Conservation (phyloP, 495 filamentous ascomycete genomes). For the Tuber microsphaerosporum region DNA sequence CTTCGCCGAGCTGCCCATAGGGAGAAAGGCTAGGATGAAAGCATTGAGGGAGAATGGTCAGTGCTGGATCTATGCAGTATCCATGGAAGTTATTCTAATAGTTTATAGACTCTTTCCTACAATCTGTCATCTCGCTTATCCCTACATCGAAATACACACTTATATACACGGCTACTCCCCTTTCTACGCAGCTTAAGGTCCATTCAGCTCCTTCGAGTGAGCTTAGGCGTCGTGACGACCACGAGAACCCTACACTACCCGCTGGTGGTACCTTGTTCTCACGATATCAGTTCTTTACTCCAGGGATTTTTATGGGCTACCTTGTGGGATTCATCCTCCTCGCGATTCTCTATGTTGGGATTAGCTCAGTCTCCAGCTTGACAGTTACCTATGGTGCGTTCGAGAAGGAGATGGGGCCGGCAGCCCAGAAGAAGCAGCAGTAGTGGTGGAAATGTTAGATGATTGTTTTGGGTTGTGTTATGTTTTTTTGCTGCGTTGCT, state of each 20-base stretch:
- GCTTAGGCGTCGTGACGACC: slow-evolving; percentile 44
- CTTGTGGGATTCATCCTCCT: slow-evolving; percentile 62
- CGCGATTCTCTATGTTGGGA: slow-evolving; percentile 66
- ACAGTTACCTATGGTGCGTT: slow-evolving; percentile 89
- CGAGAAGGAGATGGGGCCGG: slow-evolving; percentile 86
- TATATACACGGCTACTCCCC: slow-evolving; percentile 54
- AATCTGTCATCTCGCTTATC: slow-evolving; percentile 53
- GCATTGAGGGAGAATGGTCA: slow-evolving; percentile 34
- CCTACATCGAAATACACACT: slow-evolving; percentile 54
- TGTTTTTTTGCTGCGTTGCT: slow-evolving; percentile 4
- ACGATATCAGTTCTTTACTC: slow-evolving; percentile 83
- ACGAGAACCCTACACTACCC: slow-evolving; percentile 41
- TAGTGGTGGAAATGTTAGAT: slow-evolving; percentile 12
- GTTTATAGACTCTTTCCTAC: slow-evolving; percentile 54
- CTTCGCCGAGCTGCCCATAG: slow-evolving; percentile 27
- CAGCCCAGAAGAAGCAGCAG: slow-evolving; percentile 71
- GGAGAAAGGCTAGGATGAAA: slow-evolving; percentile 23
- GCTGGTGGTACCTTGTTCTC: slow-evolving; percentile 64
- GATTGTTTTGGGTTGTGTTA: not conserved
- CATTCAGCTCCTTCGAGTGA: slow-evolving; percentile 16
- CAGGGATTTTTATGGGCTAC: slow-evolving; percentile 79
- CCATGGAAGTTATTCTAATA: slow-evolving; percentile 3
- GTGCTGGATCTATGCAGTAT: not conserved
- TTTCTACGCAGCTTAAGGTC: slow-evolving; percentile 8
- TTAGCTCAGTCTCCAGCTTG: slow-evolving; percentile 68